These are phyloP conservation scores for Sicyos edulis DNA, from an alignment of 306 rosid species.

Conservation along the genomic window DNA sequence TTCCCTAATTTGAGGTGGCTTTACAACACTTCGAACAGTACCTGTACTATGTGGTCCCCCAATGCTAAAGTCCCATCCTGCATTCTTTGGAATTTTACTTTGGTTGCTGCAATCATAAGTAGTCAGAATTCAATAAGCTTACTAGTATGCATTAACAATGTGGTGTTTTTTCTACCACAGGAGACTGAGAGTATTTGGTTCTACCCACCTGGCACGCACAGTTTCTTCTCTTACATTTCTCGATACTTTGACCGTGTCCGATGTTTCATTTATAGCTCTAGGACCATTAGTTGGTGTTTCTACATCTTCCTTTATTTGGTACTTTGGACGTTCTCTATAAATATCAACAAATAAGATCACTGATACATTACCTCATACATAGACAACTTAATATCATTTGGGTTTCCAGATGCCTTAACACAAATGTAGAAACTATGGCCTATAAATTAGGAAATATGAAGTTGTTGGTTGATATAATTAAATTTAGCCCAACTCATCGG, in stretches of 20 bases:
- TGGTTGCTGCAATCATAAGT: slow-evolving; percentile 59
- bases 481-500: no score
- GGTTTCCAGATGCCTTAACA: background rate
- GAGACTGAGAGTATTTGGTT: background rate
- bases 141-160: slow-evolving; percentile 6
- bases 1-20: slow-evolving; percentile 90
- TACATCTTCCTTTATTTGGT: slow-evolving; percentile 60
- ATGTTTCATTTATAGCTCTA: slow-evolving; percentile 44
- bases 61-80: slow-evolving; percentile 98
- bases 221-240: slow-evolving; percentile 67
- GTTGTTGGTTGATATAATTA: no score
- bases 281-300: slow-evolving; percentile 49
- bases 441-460: no score
- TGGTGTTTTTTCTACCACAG: background rate
- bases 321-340: slow-evolving; percentile 87
- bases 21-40: slow-evolving; percentile 53
- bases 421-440: background rate
- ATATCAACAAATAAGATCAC: slow-evolving; percentile 28
- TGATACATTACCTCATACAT: background rate
- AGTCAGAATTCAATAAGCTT: slow-evolving; percentile 29
- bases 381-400: background rate
- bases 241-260: slow-evolving; percentile 57
- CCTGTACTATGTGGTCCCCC: slow-evolving; percentile 78
- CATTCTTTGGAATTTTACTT: slow-evolving; percentile 59
- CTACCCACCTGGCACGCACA: slow-evolving; percentile 57